Base-by-base conservation (phyloP, 768 basidiomycete genomes). In the Trametes gibbosa region DNA sequence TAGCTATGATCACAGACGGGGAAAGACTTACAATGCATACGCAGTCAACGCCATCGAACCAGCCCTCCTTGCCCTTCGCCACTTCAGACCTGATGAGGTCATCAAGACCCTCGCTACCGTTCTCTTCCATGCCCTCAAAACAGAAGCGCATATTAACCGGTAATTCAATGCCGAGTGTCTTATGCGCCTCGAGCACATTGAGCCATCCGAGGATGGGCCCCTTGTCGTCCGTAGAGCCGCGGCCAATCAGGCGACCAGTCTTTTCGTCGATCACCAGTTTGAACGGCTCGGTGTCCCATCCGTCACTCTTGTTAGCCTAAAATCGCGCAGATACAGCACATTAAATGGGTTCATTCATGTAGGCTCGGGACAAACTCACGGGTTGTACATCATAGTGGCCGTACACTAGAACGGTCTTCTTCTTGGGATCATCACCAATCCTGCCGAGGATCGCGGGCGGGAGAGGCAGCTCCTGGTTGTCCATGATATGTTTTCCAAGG, bases 61-160 rank as follows among this genome's bases (percentile, higher is more conserved):
- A 97, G 23, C 83, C 81, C 47, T 78, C 75, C 61, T 76, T 74
- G 41, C 87, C 87, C 45, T 81, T 79, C 43, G 81, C 75, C 6
- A 85, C 84, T 77, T 97, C 95, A 49, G 78, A 77, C 59, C 79
- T 73, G 61, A 98, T 91, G 43, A 96, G 83, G 32, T 90, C 90
- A 65, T 97, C 95, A 10, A 98, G 81, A 1, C 94, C 93, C 65
- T 92, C 91, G 39, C 89, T 92, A 6, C 95, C 95, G 63, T 81
- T 89, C 77, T 98, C 96, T 71, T 98, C 96, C 95, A 97, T 98
- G 5, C 91, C 95, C 72, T 98, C 96, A 66, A 98, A 95, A 78
- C 90, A 92, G 77, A 91, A 86, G 63, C 85, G 84, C 55, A 98
- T 74, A 71, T 98, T 97, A 24, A 98, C 92, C 0, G 95, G 95